Evolutionary conservation across 2,329 filamentous ascomycete genomes (phyloP), one percentile per base, ranked within the genome.

Genomic region (Claviceps sp.): DNA sequence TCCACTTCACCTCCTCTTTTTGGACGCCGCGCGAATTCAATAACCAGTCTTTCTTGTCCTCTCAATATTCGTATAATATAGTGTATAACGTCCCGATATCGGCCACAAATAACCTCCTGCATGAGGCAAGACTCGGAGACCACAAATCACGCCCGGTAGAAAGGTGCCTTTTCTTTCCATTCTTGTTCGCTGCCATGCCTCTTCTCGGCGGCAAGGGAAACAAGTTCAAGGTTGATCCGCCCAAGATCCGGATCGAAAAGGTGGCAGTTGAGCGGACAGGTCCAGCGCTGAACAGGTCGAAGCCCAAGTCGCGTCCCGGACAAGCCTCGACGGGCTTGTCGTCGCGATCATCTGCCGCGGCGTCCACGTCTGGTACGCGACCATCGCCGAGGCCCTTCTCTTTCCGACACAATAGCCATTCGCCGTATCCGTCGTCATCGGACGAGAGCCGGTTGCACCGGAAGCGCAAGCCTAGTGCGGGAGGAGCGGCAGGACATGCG

Each of bases 221-320:
- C 56, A 78, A 76, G 61, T 72, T 76, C 65, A 77, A 77, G 64
- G 65, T 71, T 57, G 71, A 74, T 55, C 68, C 71, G 50, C 71
- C 73, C 52, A 71, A 70, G 54, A 71, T 78, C 58, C 72, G 74
- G 55, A 73, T 76, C 59, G 74, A 79, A 61, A 74, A 73, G 57
- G 73, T 78, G 53, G 65, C 70, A 50, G 67, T 77, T 60, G 70
- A 69, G 54, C 60, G 61, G 47, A 60, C 66, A 34, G 30, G 30
- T 47, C 55, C 62, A 4, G 62, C 66, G 16, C 66, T 68, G 46
- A 67, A 67, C 8, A 67, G 66, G 47, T 64, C 67, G 7, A 70
- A 66, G 57, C 60, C 63, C 37, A 67, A 64, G 52, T 56, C 60
- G 41, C 58, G 62, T 48, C 60, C 65, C 50, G 57, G 58, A 50